phyloP scores from a whole-genome alignment of 2,329 filamentous ascomycete genomes.

The Colletotrichum tropicicola region DNA sequence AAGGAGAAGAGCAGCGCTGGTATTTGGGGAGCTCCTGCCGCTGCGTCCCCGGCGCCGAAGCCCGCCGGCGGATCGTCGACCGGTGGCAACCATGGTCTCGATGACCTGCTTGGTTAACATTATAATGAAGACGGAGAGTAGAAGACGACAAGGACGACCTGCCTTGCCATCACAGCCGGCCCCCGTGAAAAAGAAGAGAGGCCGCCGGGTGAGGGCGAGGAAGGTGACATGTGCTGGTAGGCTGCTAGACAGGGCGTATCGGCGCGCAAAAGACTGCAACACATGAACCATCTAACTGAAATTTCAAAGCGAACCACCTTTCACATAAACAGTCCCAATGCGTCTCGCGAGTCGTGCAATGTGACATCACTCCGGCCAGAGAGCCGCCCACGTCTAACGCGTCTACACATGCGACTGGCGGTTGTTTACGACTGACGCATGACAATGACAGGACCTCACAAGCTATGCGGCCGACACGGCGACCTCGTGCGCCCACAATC shows the following conservation, averaged over 20 bases:
- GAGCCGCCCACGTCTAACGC: not conserved
- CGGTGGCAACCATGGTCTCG: conserved; percentile 46
- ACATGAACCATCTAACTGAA: conserved; percentile 28
- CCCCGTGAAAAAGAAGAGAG: conserved; percentile 7
- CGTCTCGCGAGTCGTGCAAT: not conserved
- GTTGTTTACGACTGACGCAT: not conserved
- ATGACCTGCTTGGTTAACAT: conserved; percentile 57
- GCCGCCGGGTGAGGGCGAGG: not conserved
- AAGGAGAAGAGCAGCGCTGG: conserved; percentile 97
- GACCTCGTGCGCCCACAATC: conserved; percentile 3
- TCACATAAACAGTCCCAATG: not conserved
- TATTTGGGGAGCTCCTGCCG: conserved; percentile 83
- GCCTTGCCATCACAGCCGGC: not conserved
- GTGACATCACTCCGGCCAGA: conserved; percentile 21
- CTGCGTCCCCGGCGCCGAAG: conserved; percentile 41
- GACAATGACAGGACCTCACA: conserved; percentile 11
- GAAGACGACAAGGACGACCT: not conserved
- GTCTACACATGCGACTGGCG: not conserved
- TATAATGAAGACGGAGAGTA: not conserved
- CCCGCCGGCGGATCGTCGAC: conserved; percentile 32
- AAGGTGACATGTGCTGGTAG: conserved; percentile 40
- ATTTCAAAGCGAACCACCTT: conserved; percentile 17
- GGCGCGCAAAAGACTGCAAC: conserved; percentile 49
- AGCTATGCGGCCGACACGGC: conserved; percentile 5
- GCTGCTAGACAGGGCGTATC: conserved; percentile 50